Base-by-base conservation (phyloP, 164 flowering plant genomes). In the Aristolochia fimbriata region DNA sequence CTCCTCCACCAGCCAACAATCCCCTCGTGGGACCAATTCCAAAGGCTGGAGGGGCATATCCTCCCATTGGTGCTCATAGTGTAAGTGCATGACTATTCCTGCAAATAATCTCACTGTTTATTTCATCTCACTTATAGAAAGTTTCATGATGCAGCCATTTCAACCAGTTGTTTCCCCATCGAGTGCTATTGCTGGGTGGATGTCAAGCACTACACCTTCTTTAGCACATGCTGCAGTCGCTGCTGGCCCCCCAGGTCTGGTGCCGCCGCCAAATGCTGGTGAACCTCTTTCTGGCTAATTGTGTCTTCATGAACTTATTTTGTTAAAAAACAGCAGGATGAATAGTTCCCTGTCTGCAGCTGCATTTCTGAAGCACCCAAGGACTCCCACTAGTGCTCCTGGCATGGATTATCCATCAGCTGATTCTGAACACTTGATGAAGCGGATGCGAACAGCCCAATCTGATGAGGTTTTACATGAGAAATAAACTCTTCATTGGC, bases 361-460 rank as follows among this genome's bases (percentile, higher is more conserved):
- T 65, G 81, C 80, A 31, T 81, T 83, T 62, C 52, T 87, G 48
- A 87, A 87, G 60, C 90, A 87, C 57, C 85, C 81, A 22, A 83
- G 90, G 71, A 73, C 79, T 20, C 88, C 85, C 24, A 65, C 86
- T 27, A 71, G 82, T 66, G 76, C 71, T 57, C 61, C 86, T 15
- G 83, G 83, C 45, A 71, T 84, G 80, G 90, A 87, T 58, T 87
- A 82, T 74, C 90, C 77, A 55, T 75, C 80, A 14, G 81, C 78
- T 63, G 88, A 84, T 66, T 79, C 87, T 1, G 94, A 87, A 51
- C 87, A 80, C 63, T 47, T 84, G 70, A 78, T 80, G 78, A 87
- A 87, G 77, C 82, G 90, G 13, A 73, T 84, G 51, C 82, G 94
- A 20, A 64, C 75, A 53, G 86, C 83, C 19, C 82, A 71, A 52